Conservation (phyloP, 306 rosid genomes). For the Sophora flavescens region DNA sequence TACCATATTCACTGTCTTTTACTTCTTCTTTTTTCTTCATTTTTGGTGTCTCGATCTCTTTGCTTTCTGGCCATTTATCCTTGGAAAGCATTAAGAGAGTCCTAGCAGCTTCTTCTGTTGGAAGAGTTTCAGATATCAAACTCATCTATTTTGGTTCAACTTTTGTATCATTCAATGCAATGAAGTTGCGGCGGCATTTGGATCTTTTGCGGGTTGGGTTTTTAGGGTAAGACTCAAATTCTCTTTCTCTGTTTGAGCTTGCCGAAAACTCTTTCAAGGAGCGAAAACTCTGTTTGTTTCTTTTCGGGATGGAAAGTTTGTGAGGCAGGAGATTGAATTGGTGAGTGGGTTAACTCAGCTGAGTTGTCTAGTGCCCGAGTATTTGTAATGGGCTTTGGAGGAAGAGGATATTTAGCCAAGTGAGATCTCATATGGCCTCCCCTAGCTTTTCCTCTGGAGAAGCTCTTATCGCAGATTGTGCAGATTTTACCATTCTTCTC, state of each 20-base stretch:
- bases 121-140: slow-evolving; percentile 30
- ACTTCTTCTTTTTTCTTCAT: background rate
- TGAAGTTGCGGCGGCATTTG: slow-evolving; percentile 43
- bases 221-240: slow-evolving; percentile 21
- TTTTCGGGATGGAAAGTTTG: background rate
- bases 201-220: slow-evolving; percentile 56
- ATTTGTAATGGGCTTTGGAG: slow-evolving; percentile 38
- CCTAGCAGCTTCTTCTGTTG: slow-evolving; percentile 56
- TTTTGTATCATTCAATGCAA: background rate
- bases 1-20: slow-evolving; percentile 10
- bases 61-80: slow-evolving; percentile 49
- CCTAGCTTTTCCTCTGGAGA: slow-evolving; percentile 65
- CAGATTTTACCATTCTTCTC: slow-evolving; percentile 47
- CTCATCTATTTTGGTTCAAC: slow-evolving; percentile 21
- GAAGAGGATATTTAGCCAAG: slow-evolving; percentile 52
- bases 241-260: slow-evolving; percentile 34
- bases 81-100: slow-evolving; percentile 53
- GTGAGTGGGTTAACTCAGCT: background rate
- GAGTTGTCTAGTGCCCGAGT: slow-evolving; percentile 28
- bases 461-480: slow-evolving; percentile 61
- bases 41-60: slow-evolving; percentile 8
- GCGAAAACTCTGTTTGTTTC: slow-evolving; percentile 14
- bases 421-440: slow-evolving; percentile 92
- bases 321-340: slow-evolving; percentile 18
- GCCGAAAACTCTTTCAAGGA: slow-evolving; percentile 20